A percentile compares a stretch with the other conserved stretches of the same genome.
phyloP scores from a whole-genome alignment of 139 green algal species.

The Chlorella sp. region DNA sequence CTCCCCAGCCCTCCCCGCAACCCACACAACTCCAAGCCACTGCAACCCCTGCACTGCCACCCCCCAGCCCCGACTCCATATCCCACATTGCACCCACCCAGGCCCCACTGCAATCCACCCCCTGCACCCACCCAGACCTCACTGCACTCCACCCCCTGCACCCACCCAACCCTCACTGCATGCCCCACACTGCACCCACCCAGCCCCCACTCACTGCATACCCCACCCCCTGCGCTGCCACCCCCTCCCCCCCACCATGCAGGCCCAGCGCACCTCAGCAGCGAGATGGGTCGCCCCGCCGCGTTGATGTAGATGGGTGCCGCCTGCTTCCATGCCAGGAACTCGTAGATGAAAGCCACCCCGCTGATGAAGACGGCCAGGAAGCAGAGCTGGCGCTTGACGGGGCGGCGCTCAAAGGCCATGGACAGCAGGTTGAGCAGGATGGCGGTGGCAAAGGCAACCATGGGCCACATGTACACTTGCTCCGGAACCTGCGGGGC shows the following conservation, averaged over 20 bases:
- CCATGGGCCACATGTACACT: slow-evolving; percentile 52
- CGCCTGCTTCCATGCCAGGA: slow-evolving; percentile 45
- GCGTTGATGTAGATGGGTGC: slow-evolving; percentile 43
- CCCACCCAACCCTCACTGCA: background rate
- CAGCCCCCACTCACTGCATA: background rate
- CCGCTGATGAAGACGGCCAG: slow-evolving; percentile 58
- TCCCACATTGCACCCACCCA: no score
- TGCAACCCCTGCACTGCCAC: no score
- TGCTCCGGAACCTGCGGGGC: slow-evolving; percentile 16
- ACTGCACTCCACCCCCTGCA: no score
- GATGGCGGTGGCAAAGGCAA: slow-evolving; percentile 62
- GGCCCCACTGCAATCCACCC: no score
- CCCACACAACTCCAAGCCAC: no score
- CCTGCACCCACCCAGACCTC: no score
- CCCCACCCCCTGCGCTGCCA: no score
- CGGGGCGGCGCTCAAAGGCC: slow-evolving; percentile 54
- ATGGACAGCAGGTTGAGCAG: slow-evolving; percentile 64
- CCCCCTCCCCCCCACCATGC: slow-evolving; percentile 10
- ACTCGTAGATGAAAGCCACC: slow-evolving; percentile 60
- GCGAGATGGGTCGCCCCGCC: slow-evolving; percentile 35
- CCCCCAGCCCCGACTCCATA: no score
- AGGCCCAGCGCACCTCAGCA: slow-evolving; percentile 25
- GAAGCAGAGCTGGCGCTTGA: slow-evolving; percentile 61
- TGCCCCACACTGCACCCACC: slow-evolving; percentile 18
- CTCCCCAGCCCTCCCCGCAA: no score